Base-by-base conservation (phyloP, 306 rosid genomes). In the Pachyrhizus erosus region DNA sequence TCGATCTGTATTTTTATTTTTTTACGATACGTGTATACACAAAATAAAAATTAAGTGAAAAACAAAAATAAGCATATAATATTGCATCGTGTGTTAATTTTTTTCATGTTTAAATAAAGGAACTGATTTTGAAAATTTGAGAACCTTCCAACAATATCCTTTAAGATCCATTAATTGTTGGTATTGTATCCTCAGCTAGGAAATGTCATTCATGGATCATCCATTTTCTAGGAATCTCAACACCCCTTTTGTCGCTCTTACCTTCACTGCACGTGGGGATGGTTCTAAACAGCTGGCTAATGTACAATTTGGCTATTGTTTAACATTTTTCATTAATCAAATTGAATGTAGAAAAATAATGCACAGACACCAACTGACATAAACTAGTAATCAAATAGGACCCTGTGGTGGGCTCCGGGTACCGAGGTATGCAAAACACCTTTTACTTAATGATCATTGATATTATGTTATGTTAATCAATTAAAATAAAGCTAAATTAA, bases 361-460 rank as follows among this genome's bases (percentile, higher is more conserved):
- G 31, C 70, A 80, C 31, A 65, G n/a, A 83, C 80, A 80, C 58
- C 81, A 12, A 26, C 81, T 45, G 77, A 83, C 78, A 75, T 2
- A 26, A 46, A 60, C 18, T 40, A 58, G 9, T 52, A 51, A 83
- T 79, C 49, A 80, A 83, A 54, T 80, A 24, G 12, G 51, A 75
- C 54, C 39, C 39, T 65, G 42, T 48, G 76, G 81, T 37, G 43
- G 86, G 81, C 87, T 87, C 70, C 89, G 70, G 73, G 75, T 37
- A 37, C 81, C 86, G 76, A 87, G 86, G 87, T 20, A 70, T 66
- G 17, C 64, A 71, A 27, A 73, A 83, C 29, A 58, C 61, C 73
- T 76, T 10, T 70, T 51, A 13, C 43, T 64, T 70, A 40, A 20
- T 52, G 13, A 57, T 73, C 65, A 11, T 78, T 0, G 9, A 55